These are phyloP conservation scores for Penicillium mononematosum DNA, from an alignment of 495 filamentous ascomycete species.

Conservation along the genomic window DNA sequence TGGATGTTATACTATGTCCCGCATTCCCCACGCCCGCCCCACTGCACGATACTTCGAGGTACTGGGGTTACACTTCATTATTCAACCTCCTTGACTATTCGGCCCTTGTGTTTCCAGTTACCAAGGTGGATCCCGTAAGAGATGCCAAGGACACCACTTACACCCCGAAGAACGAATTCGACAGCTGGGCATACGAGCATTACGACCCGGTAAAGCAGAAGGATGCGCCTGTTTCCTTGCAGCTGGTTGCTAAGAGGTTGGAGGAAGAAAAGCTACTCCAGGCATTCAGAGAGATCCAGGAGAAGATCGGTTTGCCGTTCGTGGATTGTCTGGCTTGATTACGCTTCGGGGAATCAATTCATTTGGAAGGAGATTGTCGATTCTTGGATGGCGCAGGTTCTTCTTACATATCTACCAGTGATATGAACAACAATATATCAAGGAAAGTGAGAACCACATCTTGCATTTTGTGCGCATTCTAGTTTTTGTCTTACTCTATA, in stretches of 20 bases:
- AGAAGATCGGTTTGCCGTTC: conserved; percentile 8
- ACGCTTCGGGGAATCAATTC: background rate
- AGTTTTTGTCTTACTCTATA: background rate
- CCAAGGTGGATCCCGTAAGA: conserved; percentile 35
- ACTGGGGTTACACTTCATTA: conserved; percentile 60
- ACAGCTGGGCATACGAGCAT: conserved; percentile 13
- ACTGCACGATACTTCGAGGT: conserved; percentile 30
- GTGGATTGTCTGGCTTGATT: conserved; percentile 8
- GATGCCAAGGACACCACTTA: conserved; percentile 14
- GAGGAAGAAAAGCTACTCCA: conserved; percentile 8
- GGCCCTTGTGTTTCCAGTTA: conserved; percentile 50
- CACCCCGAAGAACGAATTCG: conserved; percentile 15
- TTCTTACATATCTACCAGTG: no score
- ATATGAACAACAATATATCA: no score
- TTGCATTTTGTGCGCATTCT: no score
- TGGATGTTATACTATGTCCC: conserved; percentile 2
- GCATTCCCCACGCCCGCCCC: conserved; percentile 4
- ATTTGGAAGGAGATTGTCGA: no score
- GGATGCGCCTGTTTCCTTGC: conserved; percentile 16
- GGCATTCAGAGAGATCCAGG: conserved; percentile 7
- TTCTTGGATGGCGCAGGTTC: no score
- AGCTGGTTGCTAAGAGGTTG: conserved; percentile 15
- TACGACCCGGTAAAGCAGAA: conserved; percentile 12
- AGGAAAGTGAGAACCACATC: no score
- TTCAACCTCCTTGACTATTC: conserved; percentile 69